phyloP scores from a whole-genome alignment of 352 stramenopile species.

The Lagenidium sp. region DNA sequence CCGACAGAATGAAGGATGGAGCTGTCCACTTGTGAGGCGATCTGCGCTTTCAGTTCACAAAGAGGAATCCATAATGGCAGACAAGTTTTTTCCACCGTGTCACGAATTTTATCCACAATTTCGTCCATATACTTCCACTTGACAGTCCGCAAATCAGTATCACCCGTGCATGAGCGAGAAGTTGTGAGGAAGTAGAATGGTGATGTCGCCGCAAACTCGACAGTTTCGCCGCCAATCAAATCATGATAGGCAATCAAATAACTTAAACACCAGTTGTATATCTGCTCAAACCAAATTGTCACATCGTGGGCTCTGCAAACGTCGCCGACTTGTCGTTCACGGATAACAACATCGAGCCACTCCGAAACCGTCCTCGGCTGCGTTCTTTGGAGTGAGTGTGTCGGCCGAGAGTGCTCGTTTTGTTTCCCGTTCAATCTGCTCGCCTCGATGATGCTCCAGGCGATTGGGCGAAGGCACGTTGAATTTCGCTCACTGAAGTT shows the following conservation, averaged over 20 bases:
- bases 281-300: slow-evolving; percentile 17
- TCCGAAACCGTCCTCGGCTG: too few relatives aligned
- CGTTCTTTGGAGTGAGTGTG: too few relatives aligned
- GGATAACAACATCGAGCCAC: too few relatives aligned
- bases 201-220: slow-evolving; percentile 38
- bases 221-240: slow-evolving; percentile 23
- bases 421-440: too few relatives aligned
- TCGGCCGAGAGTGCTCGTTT: too few relatives aligned
- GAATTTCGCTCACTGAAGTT: neutral
- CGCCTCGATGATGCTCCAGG: too few relatives aligned
- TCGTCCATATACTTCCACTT: slow-evolving; percentile 34
- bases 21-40: too few relatives aligned
- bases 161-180: neutral
- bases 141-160: slow-evolving; percentile 21
- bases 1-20: too few relatives aligned
- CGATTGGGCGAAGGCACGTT: too few relatives aligned
- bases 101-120: slow-evolving; percentile 34
- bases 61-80: slow-evolving; percentile 37
- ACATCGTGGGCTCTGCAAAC: too few relatives aligned
- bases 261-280: slow-evolving; percentile 18
- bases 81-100: slow-evolving; percentile 28
- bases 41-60: too few relatives aligned
- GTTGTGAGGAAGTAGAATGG: slow-evolving; percentile 23
- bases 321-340: too few relatives aligned
- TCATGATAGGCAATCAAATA: slow-evolving; percentile 21